A percentile compares a stretch with the other conserved stretches of the same genome.
Conservation (phyloP, 129 eudicot genomes). For the Chrysanthemum makinoi region DNA sequence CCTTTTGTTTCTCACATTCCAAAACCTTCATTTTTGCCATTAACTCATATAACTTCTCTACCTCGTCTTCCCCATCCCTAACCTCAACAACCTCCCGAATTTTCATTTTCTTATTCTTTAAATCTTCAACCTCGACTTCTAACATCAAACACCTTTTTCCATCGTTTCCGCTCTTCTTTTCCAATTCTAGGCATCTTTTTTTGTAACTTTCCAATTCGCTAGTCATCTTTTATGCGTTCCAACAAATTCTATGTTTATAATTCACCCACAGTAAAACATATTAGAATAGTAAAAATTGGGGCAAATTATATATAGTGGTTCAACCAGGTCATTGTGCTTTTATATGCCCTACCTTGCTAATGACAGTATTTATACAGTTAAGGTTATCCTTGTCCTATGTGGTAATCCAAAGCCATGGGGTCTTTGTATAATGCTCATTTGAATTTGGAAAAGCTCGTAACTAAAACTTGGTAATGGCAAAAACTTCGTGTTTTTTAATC, state of each 20-base stretch:
- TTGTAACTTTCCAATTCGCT: slow-evolving; percentile 25
- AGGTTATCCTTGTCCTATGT: too few species aligned
- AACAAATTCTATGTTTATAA: slow-evolving; percentile 21
- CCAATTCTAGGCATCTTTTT: slow-evolving; percentile 31
- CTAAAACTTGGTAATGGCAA: too few species aligned
- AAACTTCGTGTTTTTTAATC: too few species aligned
- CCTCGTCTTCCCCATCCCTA: slow-evolving; percentile 22
- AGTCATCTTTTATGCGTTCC: slow-evolving; percentile 20
- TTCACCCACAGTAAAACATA: background rate
- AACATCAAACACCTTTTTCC: slow-evolving; percentile 34
- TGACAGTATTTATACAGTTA: too few species aligned
- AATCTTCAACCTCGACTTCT: slow-evolving; percentile 38
- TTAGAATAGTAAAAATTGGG: too few species aligned
- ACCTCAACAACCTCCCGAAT: background rate
- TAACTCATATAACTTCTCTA: slow-evolving; percentile 30
- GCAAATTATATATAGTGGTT: too few species aligned
- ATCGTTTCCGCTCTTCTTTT: slow-evolving; percentile 29
- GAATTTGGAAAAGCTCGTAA: too few species aligned
- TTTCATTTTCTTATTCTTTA: slow-evolving; percentile 38
- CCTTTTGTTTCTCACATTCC: slow-evolving; percentile 58
- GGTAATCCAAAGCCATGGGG: too few species aligned
- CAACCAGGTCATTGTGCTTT: too few species aligned
- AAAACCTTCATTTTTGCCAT: slow-evolving; percentile 51
- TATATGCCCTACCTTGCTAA: too few species aligned
- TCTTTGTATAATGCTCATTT: too few species aligned